Base-by-base conservation (phyloP, 176 grass and related monocot genomes). In the Oryza nivara region DNA sequence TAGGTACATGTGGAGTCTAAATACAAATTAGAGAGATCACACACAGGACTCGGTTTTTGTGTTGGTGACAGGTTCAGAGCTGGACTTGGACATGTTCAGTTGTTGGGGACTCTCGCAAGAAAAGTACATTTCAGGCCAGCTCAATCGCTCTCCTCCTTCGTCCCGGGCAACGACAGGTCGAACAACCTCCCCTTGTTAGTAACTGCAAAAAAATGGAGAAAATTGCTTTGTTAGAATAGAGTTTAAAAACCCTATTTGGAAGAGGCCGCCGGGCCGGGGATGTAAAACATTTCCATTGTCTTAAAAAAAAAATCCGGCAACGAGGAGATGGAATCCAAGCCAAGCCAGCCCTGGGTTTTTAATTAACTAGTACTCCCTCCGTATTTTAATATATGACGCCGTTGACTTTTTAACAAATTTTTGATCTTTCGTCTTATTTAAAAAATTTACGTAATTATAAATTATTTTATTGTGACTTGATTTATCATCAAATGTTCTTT, bases 51-150 rank as follows among this genome's bases (percentile, higher is more conserved):
- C n/a, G 54, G 16, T 36, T 63, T 63, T 17, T 17, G 54, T 79
- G 45, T 44, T 56, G 56, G 58, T 68, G 75, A 74, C 60, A 25
- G 74, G 74, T 83, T 65, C 2, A 17, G 40, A 47, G 22, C 65
- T 0, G 44, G n/a, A 68, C 7, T 17, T 16, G 45, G 49, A n/a
- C 65, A 40, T 12, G 14, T 34, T 73, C 4, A 44, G 75, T 74
- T 36, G 73, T 69, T 30, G 81, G 75, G 68, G 75, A 34, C 67
- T 67, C 23, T 10, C 1, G 58, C 86, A 73, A 73, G 86, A 14
- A 83, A 88, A 32, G 22, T 56, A 44, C 16, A 8, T 73, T 34
- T 66, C 71, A n/a, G n/a, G 14, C 44, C 72, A 56, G 34, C 82
- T 49, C 16, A 5, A 17, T 36, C 32, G 6, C 67, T 32, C 34